Evolutionary conservation across 225 moss, liverwort and hornwort genomes (phyloP).

Genomic region (Thuidium tamariscinum): DNA sequence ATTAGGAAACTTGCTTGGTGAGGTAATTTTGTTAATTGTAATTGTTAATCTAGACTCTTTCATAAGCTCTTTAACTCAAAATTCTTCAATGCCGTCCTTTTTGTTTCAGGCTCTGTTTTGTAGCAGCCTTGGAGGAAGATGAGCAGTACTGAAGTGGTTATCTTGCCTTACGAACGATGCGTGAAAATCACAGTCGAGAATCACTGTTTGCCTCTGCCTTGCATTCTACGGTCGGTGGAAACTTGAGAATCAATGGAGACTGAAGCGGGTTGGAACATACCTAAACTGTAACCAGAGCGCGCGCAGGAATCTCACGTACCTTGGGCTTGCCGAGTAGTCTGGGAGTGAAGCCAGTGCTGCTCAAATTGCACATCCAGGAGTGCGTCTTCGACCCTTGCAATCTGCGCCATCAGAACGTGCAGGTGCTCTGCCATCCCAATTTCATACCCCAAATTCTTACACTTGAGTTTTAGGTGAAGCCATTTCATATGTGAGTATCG

Average conservation of each 20-base stretch:
- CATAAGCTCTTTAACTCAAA: not conserved
- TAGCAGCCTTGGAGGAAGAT: not conserved
- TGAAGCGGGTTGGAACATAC: not conserved
- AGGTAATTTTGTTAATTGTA: not conserved
- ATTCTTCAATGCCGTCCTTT: not conserved
- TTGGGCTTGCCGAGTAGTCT: conserved; percentile 16
- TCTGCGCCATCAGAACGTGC: conserved; percentile 27
- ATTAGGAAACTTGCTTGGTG: not conserved
- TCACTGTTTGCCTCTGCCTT: not conserved
- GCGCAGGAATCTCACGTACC: not conserved
- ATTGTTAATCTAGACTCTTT: not conserved
- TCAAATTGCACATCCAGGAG: conserved; percentile 40
- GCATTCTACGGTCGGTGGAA: not conserved
- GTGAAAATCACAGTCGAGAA: not conserved
- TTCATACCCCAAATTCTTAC: not conserved
- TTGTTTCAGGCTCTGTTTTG: not conserved
- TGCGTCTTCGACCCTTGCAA: conserved; percentile 37
- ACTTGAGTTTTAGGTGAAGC: not conserved
- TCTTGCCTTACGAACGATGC: not conserved
- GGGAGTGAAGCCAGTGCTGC: conserved; percentile 50
- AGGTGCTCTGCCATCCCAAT: conserved; percentile 39
- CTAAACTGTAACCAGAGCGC: not conserved
- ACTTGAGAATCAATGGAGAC: not conserved
- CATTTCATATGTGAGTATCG: not conserved
- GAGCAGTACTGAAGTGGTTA: not conserved